Evolutionary conservation across 2,329 filamentous ascomycete genomes (phyloP), one percentile per base, ranked within the genome.

Genomic region (Trichophyton benhamiae): DNA sequence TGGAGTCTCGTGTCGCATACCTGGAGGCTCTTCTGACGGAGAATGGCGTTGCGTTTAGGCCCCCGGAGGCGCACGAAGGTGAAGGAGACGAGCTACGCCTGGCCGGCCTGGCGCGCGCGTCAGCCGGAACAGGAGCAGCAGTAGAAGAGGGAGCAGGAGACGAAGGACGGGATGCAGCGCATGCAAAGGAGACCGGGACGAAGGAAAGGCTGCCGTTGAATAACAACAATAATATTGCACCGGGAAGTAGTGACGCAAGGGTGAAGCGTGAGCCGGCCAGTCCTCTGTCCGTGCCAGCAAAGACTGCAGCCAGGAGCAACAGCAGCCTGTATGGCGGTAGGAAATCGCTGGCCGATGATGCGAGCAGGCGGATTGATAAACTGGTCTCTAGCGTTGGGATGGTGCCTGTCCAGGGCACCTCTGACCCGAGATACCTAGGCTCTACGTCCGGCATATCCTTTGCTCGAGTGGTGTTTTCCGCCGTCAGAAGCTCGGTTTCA

Each of bases 401-500:
- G 82, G 84, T 89, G 20, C 89, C 88, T 25, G 87, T 91, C 25
- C 87, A 89, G 70, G 88, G 86, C 58, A 83, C 85, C 2, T 87
- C 88, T 2, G 89, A 94, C 72, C 86, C 88, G 1, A 83, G 89
- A 64, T 91, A 91, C 69, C 79, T 95, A 15, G 90, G 90, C 15
- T 90, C 90, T 0, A 87, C 89, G 0, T 91, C 90, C 1, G 92
- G 91, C 15, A 94, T 97, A 58, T 95, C 91, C 0, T 97, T 97
- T 76, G 91, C 92, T 3, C 83, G 90, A 61, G 90, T 97, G 11
- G 92, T 97, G 9, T 94, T 96, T 71, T 91, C 92, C 8, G 92
- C 92, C 0, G 90, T 97, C 55, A 94, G 95, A 72, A 86, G 85
- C 68, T 88, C 87, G 1, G 79, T 84, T 4, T 78, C 82, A 1